Evolutionary conservation across 306 rosid genomes (phyloP), one percentile per base, ranked within the genome.

Genomic region (Cotoneaster glaucophyllus): DNA sequence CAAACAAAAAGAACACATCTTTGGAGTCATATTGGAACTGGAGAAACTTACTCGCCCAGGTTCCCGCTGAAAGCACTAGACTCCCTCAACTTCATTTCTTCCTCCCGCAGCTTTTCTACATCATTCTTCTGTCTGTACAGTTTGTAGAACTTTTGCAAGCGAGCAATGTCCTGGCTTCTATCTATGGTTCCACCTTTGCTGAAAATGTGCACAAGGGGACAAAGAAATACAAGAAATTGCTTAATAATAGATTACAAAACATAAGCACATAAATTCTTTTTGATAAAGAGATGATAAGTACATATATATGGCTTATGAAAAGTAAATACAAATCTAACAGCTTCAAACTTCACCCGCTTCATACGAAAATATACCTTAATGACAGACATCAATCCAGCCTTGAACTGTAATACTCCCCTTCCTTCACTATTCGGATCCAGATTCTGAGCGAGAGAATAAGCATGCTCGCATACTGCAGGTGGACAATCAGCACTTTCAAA

Each of bases 391-490:
- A 92, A 84, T 63, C 98, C 97, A 53, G 98, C 90, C 88, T 95
- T 95, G 83, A 95, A 95, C 83, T 95, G 98, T 82, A 95, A 83
- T 72, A 95, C 98, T 70, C 98, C 98, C 77, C 98, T 86, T 70
- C 97, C 97, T 87, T 95, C 98, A 83, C 98, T 92, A 75, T 95
- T 87, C 19, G 98, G 98, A 76, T 95, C 98, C 87, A 95, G 77
- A 73, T 84, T 89, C 76, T 92, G 98, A 28, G 98, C 96, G 57
- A 92, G 82, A 1, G 96, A 88, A 79, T 95, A 95, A 5, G 93
- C 98, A 92, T 95, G 96, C 87, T 95, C 96, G 43, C 98, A 95
- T 83, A 95, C 98, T 94, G 89, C 87, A 81, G 37, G 71, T 3
- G 59, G 74, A 82, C 37, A 84, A 73, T 37, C 31, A 68, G 11